Evolutionary conservation across 305 asterid genomes (phyloP).

Genomic region (Andrographis paniculata): DNA sequence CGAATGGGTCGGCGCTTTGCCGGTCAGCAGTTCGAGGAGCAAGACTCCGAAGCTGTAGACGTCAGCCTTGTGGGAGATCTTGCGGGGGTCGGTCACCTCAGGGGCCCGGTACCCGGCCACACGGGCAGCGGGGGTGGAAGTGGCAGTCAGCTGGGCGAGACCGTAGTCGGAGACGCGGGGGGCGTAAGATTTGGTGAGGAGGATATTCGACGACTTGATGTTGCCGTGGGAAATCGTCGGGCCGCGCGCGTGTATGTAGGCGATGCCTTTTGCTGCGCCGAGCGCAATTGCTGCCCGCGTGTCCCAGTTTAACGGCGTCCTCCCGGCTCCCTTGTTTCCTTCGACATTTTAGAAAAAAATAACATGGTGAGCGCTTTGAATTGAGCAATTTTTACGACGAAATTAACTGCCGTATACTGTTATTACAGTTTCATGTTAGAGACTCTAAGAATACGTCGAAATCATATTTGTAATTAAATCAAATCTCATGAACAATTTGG

Average conservation of each 20-base stretch:
- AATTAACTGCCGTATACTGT: too few relatives aligned
- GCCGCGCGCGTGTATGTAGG: slow-evolving; percentile 49
- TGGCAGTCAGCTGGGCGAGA: slow-evolving; percentile 40
- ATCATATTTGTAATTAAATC: too few relatives aligned
- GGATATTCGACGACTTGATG: slow-evolving; percentile 52
- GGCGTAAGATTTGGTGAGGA: slow-evolving; percentile 43
- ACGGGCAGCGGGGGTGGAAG: slow-evolving; percentile 36
- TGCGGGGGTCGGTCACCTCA: slow-evolving; percentile 44
- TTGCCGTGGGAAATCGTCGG: slow-evolving; percentile 43
- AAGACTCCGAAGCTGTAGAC: slow-evolving; percentile 53
- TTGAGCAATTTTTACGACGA: too few relatives aligned
- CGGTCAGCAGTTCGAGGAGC: slow-evolving; percentile 43
- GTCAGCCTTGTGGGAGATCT: slow-evolving; percentile 49
- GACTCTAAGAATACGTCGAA: too few relatives aligned
- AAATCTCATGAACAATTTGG: too few relatives aligned
- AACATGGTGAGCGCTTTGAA: too few relatives aligned
- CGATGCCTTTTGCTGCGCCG: slow-evolving; percentile 44
- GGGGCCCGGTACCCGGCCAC: slow-evolving; percentile 55
- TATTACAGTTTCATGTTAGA: too few relatives aligned
- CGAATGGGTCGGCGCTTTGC: slow-evolving; percentile 46
- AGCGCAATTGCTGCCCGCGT: slow-evolving; percentile 45
- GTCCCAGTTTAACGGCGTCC: slow-evolving; percentile 56
- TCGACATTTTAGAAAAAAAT: not conserved
- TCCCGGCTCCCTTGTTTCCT: slow-evolving; percentile 55
- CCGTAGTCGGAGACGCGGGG: slow-evolving; percentile 54